Base-by-base conservation (phyloP, 2,329 filamentous ascomycete genomes). In the Sporothrix inflata region DNA sequence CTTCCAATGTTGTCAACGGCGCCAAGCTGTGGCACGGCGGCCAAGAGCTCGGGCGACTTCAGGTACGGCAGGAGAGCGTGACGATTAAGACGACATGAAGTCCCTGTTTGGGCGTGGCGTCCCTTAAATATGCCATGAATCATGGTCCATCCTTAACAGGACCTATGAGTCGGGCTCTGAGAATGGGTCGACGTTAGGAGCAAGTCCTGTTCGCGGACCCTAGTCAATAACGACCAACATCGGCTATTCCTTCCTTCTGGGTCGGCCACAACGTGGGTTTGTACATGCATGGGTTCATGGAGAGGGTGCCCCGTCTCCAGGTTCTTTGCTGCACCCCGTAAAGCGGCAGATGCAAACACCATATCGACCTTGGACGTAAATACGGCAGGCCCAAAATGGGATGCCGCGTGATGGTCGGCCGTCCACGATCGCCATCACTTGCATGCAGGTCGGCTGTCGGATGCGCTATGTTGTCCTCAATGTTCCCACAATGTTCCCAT, bases 391-490 rank as follows among this genome's bases (percentile, higher is more conserved):
- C 30, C 30, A 6, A 34, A 3, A 34, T 34, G 30, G 30, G 6
- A 34, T 34, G 30, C 30, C 30, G 30, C 6, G 30, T 34, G 30
- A 6, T 34, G 30, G 30, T 34, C 30, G 30, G n/a, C n/a, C 6
- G 30, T 3, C 3, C 12, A 55, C 24, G 51, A 55, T 55, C 51
- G 47, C 19, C 19, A 21, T 49, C 19, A 21, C 47, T 16, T 49
- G 16, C 47, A 30, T 55, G 51, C 51, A 30, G 24, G 51, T 55
- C 51, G 51, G 51, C 51, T 55, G 51, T 55, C 51, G 51, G 51
- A 55, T 55, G 51, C 51, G 51, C 51, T 55, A 55, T 55, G 14
- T 55, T 11, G 12, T 30, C 16, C 9, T 1, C 8, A 16, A 4
- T 5, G 24, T 30, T 30, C 51, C 51, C 9, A 55, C 51, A 27